Conservation (phyloP, 177 flowering plant species). For the Telopea speciosissima region DNA sequence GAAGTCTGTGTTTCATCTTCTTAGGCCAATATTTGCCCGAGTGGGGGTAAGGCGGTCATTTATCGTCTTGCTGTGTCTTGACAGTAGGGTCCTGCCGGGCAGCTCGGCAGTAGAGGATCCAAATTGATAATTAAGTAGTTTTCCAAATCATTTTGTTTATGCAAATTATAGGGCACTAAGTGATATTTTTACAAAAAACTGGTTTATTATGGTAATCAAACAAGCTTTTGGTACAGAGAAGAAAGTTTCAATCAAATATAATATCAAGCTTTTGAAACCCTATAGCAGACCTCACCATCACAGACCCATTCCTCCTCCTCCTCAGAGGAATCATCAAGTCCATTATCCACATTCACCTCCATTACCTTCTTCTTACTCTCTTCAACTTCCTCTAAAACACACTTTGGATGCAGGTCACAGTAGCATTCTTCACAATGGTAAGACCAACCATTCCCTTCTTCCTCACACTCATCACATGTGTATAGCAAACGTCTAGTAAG, state of each 20-base stretch:
- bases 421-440: constrained; percentile 50
- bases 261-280: constrained; percentile 12
- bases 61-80: too few species aligned
- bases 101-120: too few species aligned
- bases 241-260: background rate
- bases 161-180: too few species aligned
- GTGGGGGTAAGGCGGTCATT: too few species aligned
- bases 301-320: constrained; percentile 47
- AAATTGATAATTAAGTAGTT: too few species aligned
- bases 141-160: too few species aligned
- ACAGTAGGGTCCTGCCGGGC: too few species aligned
- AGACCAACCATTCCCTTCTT: constrained; percentile 49
- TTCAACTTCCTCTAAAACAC: constrained; percentile 37
- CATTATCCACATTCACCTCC: background rate
- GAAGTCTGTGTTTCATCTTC: too few species aligned
- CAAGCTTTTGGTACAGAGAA: background rate
- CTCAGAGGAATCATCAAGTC: constrained; percentile 4
- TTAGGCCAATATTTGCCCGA: too few species aligned
- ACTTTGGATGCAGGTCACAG: constrained; percentile 57
- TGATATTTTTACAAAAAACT: too few species aligned
- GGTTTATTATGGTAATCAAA: background rate
- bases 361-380: background rate
- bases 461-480: constrained; percentile 43
- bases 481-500: constrained; percentile 30
- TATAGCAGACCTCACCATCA: constrained; percentile 50